Conservation (phyloP, 306 rosid species). For the Psophocarpus tetragonolobus region DNA sequence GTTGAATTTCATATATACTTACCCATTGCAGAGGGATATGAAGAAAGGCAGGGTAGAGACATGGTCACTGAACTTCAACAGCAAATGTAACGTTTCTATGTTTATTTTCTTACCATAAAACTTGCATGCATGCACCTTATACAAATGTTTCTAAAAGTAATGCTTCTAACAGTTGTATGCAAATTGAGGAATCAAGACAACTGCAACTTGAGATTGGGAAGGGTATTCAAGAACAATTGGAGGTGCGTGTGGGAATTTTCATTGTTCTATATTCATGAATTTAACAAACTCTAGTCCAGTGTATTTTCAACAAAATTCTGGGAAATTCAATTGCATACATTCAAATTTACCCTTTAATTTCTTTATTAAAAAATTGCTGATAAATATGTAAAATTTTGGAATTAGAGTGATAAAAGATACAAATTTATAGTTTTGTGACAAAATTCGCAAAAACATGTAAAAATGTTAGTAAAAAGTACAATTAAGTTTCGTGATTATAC, state of each 20-base stretch:
- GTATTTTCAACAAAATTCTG: not conserved
- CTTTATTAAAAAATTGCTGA: not conserved
- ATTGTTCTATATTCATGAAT: not conserved
- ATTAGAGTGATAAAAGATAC: too few relatives aligned
- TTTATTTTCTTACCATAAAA: not conserved
- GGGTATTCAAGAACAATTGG: constrained; percentile 20
- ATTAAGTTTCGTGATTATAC: too few relatives aligned
- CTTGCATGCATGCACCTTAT: not conserved
- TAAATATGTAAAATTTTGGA: too few relatives aligned
- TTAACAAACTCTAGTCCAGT: too few relatives aligned
- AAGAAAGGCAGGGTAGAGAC: not conserved
- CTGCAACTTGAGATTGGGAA: constrained; percentile 28
- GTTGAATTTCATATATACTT: not conserved
- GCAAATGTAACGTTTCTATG: constrained; percentile 24
- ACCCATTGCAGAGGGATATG: not conserved
- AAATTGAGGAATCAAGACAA: constrained; percentile 8
- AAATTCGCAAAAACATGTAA: too few relatives aligned
- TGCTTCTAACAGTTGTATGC: not conserved
- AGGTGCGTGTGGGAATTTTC: constrained; percentile 1
- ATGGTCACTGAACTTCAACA: not conserved
- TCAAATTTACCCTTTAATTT: not conserved
- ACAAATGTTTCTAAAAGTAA: not conserved
- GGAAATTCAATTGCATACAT: not conserved
- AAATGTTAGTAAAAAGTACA: too few relatives aligned
- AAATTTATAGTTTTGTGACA: too few relatives aligned